Base-by-base conservation (phyloP, 164 flowering plant genomes). In the Berberis vulgaris region DNA sequence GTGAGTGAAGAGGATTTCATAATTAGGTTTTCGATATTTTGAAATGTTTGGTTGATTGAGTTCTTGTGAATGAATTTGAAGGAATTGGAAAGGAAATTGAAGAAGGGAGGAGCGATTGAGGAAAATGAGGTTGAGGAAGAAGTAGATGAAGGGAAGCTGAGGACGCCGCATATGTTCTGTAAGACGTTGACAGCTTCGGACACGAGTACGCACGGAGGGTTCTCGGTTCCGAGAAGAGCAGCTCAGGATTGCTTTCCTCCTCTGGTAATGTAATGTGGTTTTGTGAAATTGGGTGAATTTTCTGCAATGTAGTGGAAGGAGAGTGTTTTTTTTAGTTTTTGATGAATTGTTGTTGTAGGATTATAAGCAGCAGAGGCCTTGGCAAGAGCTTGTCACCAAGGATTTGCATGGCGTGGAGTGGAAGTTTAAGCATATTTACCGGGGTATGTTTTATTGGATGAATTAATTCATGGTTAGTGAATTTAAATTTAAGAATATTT, bases 181-280 rank as follows among this genome's bases (percentile, higher is more conserved):
- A 95, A 95, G 79, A 95, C 97, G 2, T 89, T 95, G 45, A 95
- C 99, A 40, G 97, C 99, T 63, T 95, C 99, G 26, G 99, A 95
- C 72, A 95, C 99, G 1, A 95, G 97, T 74, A 91, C 96, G 26
- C 99, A 95, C 73, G 99, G 99, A n/a, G 99, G 97, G 11, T 95
- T 95, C 74, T 95, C 99, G 11, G 99, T 95, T 4, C 99, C 99
- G 63, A 86, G 99, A 5, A 82, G 97, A 40, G 99, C 97, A 57
- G 99, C 99, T 41, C 97, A 95, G 74, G 99, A 95, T 60, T 95
- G 99, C 74, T 95, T 95, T 73, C 96, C 97, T 74, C 91, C 99
- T 13, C 72, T 95, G 90, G 99, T 95, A 86, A 65, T 47, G 5
- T 41, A 60, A 43, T 26, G 26, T 26, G 10, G 54, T 7, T 52